Conservation (phyloP, 768 basidiomycete genomes). For the Clitopilus passeckerianus region DNA sequence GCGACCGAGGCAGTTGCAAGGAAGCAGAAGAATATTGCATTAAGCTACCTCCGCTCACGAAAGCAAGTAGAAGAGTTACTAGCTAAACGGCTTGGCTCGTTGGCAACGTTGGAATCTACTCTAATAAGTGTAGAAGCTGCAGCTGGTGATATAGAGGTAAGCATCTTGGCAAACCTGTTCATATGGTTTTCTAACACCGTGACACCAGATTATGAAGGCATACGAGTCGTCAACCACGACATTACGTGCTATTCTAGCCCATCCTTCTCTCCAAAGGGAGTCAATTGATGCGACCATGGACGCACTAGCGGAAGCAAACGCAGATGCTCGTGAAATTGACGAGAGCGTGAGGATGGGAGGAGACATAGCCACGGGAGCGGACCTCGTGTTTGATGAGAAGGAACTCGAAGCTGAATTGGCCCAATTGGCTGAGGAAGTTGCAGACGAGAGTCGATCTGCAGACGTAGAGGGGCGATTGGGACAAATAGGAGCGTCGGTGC, state of each 20-base stretch:
- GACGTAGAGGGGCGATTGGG: conserved; percentile 2
- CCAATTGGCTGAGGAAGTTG: conserved; percentile 38
- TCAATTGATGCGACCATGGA: conserved; percentile 86
- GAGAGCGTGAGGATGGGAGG: conserved; percentile 67
- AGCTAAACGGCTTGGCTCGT: conserved; percentile 65
- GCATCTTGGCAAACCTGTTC: conserved; percentile 6
- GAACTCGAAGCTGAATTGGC: conserved; percentile 64
- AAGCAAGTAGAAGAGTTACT: conserved; percentile 80
- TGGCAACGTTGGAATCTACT: conserved; percentile 72
- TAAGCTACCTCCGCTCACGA: conserved; percentile 73
- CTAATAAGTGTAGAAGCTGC: conserved; percentile 82
- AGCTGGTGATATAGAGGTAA: conserved; percentile 84
- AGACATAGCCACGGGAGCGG: conserved; percentile 51
- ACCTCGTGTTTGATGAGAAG: conserved; percentile 60
- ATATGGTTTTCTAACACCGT: conserved; percentile 1
- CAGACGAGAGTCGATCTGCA: conserved; percentile 13
- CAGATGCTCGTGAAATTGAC: conserved; percentile 80
- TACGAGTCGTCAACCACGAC: conserved; percentile 84
- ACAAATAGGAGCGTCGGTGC: conserved; percentile 11
- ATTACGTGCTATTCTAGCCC: conserved; percentile 66
- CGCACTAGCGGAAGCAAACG: conserved; percentile 76
- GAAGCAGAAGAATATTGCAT: conserved; percentile 68
- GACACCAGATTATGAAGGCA: conserved; percentile 66
- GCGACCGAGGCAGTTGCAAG: conserved; percentile 61
- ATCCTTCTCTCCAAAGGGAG: conserved; percentile 76